phyloP scores from a whole-genome alignment of 2,329 filamentous ascomycete species.

The Coniella lustricola region DNA sequence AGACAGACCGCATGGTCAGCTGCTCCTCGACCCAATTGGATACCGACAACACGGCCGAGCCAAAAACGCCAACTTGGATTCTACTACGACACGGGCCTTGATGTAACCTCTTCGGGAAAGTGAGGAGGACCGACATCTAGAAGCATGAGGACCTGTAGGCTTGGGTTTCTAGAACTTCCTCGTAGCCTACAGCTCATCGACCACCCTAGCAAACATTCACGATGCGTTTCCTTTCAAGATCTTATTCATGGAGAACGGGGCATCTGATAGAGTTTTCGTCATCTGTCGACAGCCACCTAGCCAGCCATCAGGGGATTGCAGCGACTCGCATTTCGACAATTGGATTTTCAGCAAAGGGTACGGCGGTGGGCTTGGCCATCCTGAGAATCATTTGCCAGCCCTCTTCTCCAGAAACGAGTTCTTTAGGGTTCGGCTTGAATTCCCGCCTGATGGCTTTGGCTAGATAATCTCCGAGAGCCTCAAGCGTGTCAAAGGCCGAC shows the following conservation, averaged over 20 bases:
- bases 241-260: too few species aligned
- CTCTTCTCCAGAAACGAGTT: constrained; percentile 26
- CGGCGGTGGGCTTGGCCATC: constrained; percentile 67
- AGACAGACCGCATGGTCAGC: constrained; percentile 60
- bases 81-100: neutral
- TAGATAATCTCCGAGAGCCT: constrained; percentile 48
- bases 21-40: constrained; percentile 20
- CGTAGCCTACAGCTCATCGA: too few species aligned
- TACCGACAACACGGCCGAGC: neutral
- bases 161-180: too few species aligned
- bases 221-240: too few species aligned
- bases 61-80: neutral
- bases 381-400: constrained; percentile 51
- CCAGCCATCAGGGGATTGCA: neutral
- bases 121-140: neutral
- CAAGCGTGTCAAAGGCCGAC: constrained; percentile 56
- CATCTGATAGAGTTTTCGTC: neutral
- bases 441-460: constrained; percentile 39
- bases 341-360: constrained; percentile 65
- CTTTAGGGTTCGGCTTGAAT: constrained; percentile 27
- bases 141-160: too few species aligned
- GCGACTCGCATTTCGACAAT: constrained; percentile 50
- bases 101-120: neutral
- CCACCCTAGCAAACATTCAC: too few species aligned
- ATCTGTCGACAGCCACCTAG: neutral